These are phyloP conservation scores for Botryosphaeria dothidea DNA, from an alignment of 2,329 filamentous ascomycete genomes.

Conservation along the genomic window DNA sequence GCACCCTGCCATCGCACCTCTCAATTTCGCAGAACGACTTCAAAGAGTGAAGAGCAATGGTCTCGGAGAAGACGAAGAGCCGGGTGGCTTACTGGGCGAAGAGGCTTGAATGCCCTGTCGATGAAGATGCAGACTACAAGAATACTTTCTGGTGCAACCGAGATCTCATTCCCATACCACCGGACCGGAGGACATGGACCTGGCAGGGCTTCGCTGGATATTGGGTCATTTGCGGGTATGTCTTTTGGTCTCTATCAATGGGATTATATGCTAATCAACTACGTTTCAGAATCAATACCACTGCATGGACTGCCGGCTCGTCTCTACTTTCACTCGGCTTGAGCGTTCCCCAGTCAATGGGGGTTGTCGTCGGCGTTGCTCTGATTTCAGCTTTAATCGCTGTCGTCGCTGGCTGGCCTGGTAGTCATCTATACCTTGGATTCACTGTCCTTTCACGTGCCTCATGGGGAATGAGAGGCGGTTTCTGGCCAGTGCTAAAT, in stretches of 20 bases:
- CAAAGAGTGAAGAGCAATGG: not conserved
- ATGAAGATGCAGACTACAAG: constrained; percentile 10
- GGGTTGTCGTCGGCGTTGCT: constrained; percentile 33
- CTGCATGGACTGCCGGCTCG: constrained; percentile 18
- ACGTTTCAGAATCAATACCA: constrained; percentile 8
- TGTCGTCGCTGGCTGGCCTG: constrained; percentile 38
- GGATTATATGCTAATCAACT: not conserved
- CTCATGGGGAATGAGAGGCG: constrained; percentile 25
- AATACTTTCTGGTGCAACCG: constrained; percentile 18
- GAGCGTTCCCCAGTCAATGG: constrained; percentile 34
- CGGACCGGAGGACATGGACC: constrained; percentile 9
- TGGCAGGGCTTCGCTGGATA: constrained; percentile 20
- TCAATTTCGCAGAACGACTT: not conserved
- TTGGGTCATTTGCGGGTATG: constrained; percentile 12
- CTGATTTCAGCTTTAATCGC: constrained; percentile 35
- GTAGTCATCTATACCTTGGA: constrained; percentile 35
- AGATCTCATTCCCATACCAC: constrained; percentile 16
- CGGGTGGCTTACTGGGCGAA: constrained; percentile 17
- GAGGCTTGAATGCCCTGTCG: constrained; percentile 17
- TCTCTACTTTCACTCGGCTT: constrained; percentile 25
- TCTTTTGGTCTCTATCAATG: not conserved
- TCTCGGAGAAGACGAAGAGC: not conserved
- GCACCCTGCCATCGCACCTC: not conserved
- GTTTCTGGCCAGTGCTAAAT: constrained; percentile 27
- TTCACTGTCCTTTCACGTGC: constrained; percentile 34